Evolutionary conservation across 2,329 filamentous ascomycete species (phyloP).

Genomic region (Shiraia sp.): DNA sequence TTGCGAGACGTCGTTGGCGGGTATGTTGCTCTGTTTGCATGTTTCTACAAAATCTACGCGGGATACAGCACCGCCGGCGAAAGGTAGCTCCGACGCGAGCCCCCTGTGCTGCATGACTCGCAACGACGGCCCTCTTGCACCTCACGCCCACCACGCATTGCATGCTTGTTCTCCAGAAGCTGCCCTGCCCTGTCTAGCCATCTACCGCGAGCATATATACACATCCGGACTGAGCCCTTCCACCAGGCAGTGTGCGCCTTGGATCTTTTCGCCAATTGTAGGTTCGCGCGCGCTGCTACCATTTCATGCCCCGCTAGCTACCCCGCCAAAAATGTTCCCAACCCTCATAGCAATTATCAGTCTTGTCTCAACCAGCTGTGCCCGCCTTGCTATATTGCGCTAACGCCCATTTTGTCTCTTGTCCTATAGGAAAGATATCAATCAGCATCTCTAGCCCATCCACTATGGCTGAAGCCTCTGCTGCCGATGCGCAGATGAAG

Average conservation of each 20-base stretch:
- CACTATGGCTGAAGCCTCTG: constrained; percentile 40
- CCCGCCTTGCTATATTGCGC: neutral
- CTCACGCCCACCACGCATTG: constrained; percentile 1
- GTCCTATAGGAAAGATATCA: neutral
- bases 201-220: too few relatives aligned
- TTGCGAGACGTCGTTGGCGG: constrained; percentile 23
- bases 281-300: constrained; percentile 15
- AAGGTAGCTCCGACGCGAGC: constrained; percentile 24
- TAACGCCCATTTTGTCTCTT: constrained; percentile 8
- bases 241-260: constrained; percentile 7
- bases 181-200: too few relatives aligned
- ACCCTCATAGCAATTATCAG: neutral
- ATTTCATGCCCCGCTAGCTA: constrained; percentile 37
- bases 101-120: constrained; percentile 31
- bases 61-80: constrained; percentile 26
- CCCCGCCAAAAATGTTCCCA: constrained; percentile 7
- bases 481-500: constrained; percentile 52
- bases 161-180: too few relatives aligned
- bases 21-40: constrained; percentile 35
- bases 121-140: constrained; percentile 22
- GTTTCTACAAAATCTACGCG: constrained; percentile 33
- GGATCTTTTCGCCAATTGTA: constrained; percentile 21
- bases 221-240: too few relatives aligned
- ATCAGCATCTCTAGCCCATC: neutral
- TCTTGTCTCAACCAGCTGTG: constrained; percentile 1